Evolutionary conservation across 768 basidiomycete species (phyloP).

Genomic region (Tubosaeta sp.): DNA sequence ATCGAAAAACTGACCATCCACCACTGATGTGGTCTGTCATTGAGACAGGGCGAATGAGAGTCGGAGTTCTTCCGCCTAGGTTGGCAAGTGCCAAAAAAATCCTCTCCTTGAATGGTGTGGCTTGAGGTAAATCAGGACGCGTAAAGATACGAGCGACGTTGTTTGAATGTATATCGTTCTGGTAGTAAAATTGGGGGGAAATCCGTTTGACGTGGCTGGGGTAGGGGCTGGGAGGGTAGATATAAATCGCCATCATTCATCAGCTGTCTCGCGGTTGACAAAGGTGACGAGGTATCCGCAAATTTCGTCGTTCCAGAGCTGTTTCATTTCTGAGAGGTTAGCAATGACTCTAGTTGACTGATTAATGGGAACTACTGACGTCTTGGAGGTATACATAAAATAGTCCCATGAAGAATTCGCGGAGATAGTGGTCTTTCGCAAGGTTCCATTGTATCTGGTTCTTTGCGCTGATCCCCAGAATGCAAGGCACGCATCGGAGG

Average conservation of each 20-base stretch:
- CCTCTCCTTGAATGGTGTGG: background rate
- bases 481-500: background rate
- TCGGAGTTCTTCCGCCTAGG: background rate
- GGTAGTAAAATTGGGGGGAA: background rate
- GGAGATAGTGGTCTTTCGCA: background rate
- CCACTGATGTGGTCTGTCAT: background rate
- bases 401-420: background rate
- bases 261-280: background rate
- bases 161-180: background rate
- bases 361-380: background rate
- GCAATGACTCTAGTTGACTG: background rate
- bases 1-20: background rate
- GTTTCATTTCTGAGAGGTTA: background rate
- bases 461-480: no score
- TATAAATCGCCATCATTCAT: background rate
- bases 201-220: background rate
- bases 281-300: background rate
- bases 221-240: background rate
- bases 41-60: background rate
- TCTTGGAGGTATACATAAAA: background rate
- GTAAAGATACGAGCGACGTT: background rate
- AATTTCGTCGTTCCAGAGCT: background rate
- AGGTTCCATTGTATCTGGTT: background rate
- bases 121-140: background rate
- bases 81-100: background rate